These are phyloP conservation scores for Apiotrichum siamense DNA, from an alignment of 1,284 basidiomycete genomes.

Conservation along the genomic window DNA sequence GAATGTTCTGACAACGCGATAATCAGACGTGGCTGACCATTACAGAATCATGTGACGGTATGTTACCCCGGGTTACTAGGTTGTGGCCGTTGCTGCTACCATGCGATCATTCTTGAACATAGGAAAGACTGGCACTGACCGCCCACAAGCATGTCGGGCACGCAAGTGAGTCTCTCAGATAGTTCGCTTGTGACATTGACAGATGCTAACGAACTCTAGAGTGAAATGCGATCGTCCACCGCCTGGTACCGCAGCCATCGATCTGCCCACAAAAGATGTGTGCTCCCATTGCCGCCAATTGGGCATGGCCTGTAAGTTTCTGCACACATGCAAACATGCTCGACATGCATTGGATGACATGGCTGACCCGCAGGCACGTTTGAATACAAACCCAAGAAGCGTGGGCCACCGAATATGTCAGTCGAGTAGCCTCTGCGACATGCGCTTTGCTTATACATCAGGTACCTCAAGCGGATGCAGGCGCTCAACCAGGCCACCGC, in stretches of 20 bases:
- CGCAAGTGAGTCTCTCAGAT: slow-evolving; percentile 42
- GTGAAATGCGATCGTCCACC: slow-evolving; percentile 44
- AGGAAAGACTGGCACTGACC: slow-evolving; percentile 12
- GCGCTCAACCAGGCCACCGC: slow-evolving; percentile 10
- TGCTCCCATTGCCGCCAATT: slow-evolving; percentile 65
- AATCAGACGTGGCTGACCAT: background rate
- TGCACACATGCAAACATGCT: background rate
- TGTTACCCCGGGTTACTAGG: slow-evolving; percentile 10
- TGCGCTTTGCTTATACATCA: background rate
- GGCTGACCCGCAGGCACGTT: slow-evolving; percentile 54
- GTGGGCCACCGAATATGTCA: slow-evolving; percentile 85
- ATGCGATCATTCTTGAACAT: background rate
- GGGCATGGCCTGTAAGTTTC: slow-evolving; percentile 60
- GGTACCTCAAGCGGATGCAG: slow-evolving; percentile 24
- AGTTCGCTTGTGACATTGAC: too few relatives aligned
- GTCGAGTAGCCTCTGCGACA: slow-evolving; percentile 38
- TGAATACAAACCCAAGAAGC: slow-evolving; percentile 83
- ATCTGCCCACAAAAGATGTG: slow-evolving; percentile 21
- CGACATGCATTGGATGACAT: background rate
- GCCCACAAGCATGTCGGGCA: slow-evolving; percentile 34
- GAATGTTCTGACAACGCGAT: slow-evolving; percentile 21
- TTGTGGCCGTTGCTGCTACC: background rate
- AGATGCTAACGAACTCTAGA: too few relatives aligned
- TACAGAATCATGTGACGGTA: slow-evolving; percentile 43
- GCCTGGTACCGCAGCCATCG: slow-evolving; percentile 18